phyloP scores from a whole-genome alignment of 2,329 filamentous ascomycete genomes.

The Aspergillus alliaceus region DNA sequence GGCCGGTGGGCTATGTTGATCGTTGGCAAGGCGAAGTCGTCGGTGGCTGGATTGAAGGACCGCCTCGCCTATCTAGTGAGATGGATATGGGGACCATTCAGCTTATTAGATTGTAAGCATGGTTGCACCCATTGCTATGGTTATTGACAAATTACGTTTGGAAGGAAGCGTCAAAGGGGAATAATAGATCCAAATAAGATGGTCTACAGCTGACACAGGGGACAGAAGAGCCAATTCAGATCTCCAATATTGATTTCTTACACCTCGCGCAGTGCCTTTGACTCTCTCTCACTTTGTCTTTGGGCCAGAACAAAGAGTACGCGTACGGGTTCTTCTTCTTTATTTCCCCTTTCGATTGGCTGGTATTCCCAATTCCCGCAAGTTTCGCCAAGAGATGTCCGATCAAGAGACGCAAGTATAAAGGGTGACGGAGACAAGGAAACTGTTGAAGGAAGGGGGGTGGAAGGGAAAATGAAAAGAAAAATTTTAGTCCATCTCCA shows the following conservation, averaged over 20 bases:
- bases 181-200: slow-evolving; percentile 1
- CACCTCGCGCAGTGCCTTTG: background rate
- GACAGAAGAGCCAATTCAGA: background rate
- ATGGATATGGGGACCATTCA: background rate
- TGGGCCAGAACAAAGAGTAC: background rate
- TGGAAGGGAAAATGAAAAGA: no score
- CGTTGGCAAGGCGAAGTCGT: background rate
- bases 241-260: background rate
- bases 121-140: background rate
- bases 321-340: background rate
- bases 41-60: background rate
- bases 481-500: slow-evolving; percentile 5
- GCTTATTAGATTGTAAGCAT: background rate
- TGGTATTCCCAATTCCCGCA: background rate
- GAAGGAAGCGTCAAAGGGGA: background rate
- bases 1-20: background rate
- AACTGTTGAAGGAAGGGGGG: background rate
- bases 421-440: slow-evolving; percentile 2
- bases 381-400: background rate
- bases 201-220: background rate
- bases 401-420: background rate
- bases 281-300: background rate
- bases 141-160: background rate
- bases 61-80: slow-evolving; percentile 1
- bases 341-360: background rate